Percentiles rank a stretch among this genome's conserved stretches.
Evolutionary conservation across 164 flowering plant genomes (phyloP).

Genomic region (Berberis thunbergii): DNA sequence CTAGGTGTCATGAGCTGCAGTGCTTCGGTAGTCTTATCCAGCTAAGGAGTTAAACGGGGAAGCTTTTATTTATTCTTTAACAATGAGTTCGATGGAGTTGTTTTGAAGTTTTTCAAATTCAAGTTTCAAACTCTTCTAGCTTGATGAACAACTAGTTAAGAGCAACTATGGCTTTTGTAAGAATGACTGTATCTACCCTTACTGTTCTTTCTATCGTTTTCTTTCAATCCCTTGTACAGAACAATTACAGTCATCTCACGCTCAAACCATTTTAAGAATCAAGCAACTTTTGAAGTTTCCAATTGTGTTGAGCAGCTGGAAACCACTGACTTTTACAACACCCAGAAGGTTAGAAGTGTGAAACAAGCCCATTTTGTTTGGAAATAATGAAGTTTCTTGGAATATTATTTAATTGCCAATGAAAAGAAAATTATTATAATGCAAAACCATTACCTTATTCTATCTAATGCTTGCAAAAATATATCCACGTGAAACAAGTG

Average conservation of each 20-base stretch:
- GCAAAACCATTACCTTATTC: too few species aligned
- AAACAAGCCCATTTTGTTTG: too few species aligned
- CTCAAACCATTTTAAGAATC: constrained; percentile 55
- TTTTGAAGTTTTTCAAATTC: neutral
- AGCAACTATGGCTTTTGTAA: constrained; percentile 5
- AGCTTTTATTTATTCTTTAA: too few species aligned
- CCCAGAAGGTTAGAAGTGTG: constrained; percentile 10
- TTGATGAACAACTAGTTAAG: neutral
- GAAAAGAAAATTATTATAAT: too few species aligned
- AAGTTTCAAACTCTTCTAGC: neutral
- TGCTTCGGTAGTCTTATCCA: too few species aligned
- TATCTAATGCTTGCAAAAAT: too few species aligned
- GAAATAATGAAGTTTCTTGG: too few species aligned
- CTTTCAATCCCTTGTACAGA: constrained; percentile 26
- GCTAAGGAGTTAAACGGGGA: too few species aligned
- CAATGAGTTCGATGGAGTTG: neutral
- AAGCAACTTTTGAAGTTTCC: constrained; percentile 53
- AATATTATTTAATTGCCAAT: too few species aligned
- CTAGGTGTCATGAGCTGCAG: too few species aligned
- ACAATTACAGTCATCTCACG: constrained; percentile 59
- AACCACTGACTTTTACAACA: constrained; percentile 64
- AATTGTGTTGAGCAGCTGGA: constrained; percentile 58
- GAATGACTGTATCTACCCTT: constrained; percentile 6
- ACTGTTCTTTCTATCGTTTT: constrained; percentile 18
- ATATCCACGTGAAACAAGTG: too few species aligned